Evolutionary conservation across 2,329 filamentous ascomycete species (phyloP).

Genomic region (Botrytis galanthina): DNA sequence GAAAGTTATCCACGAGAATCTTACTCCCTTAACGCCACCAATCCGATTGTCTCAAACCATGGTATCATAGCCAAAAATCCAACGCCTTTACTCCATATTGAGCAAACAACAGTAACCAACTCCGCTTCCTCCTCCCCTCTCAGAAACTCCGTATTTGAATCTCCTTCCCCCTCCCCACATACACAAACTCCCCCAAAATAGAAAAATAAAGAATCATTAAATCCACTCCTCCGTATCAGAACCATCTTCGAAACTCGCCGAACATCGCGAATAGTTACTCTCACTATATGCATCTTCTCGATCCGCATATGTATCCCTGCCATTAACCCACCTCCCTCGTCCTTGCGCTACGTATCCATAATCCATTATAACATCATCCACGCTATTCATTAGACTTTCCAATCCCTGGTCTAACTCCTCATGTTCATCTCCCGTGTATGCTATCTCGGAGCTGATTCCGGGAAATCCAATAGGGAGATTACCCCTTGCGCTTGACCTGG

Average conservation of each 20-base stretch:
- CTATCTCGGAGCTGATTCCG: background rate
- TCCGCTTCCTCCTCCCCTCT: background rate
- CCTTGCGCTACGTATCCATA: background rate
- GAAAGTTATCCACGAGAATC: background rate
- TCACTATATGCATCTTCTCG: background rate
- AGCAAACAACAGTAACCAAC: background rate
- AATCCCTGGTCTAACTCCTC: background rate
- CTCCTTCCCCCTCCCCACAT: background rate
- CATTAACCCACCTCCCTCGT: background rate
- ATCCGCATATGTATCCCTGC: background rate
- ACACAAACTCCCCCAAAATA: background rate
- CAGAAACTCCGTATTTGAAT: background rate
- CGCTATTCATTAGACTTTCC: background rate
- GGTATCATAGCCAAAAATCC: background rate
- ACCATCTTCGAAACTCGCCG: background rate
- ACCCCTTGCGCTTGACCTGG: background rate
- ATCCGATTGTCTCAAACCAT: background rate
- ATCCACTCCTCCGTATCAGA: background rate
- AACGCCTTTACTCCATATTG: background rate
- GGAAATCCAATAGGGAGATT: background rate
- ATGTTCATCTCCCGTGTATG: background rate
- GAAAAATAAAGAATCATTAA: background rate
- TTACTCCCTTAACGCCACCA: background rate
- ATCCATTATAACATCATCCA: constrained; percentile 11
- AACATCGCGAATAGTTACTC: constrained; percentile 1